phyloP scores from a whole-genome alignment of 2,329 filamentous ascomycete genomes.

The Emergomyces africanus region DNA sequence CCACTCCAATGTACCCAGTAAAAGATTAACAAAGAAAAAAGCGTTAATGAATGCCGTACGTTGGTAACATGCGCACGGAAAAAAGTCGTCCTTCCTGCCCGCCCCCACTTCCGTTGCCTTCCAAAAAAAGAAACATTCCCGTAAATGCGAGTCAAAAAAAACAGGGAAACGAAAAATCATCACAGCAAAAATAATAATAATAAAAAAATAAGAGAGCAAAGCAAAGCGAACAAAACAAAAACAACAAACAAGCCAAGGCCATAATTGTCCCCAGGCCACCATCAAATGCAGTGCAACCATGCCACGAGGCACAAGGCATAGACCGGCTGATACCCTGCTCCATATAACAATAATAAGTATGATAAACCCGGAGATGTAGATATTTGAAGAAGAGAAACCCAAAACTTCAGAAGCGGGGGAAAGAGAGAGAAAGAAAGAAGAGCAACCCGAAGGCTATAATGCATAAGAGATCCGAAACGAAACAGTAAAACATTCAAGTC shows the following conservation, averaged over 20 bases:
- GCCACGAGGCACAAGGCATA: background rate
- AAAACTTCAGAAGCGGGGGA: background rate
- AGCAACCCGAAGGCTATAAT: background rate
- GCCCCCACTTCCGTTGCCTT: background rate
- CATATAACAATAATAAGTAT: background rate
- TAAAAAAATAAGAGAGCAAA: background rate
- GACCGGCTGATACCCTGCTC: constrained; percentile 1
- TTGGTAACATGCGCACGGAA: background rate
- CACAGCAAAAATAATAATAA: too few relatives aligned
- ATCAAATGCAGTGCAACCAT: constrained; percentile 3
- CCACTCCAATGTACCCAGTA: background rate
- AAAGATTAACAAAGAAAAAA: background rate
- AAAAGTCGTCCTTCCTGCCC: background rate
- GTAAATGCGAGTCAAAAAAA: background rate
- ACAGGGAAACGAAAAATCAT: background rate
- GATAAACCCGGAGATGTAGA: background rate
- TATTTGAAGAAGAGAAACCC: background rate
- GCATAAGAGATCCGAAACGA: background rate
- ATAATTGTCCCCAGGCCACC: background rate
- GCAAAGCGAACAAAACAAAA: background rate
- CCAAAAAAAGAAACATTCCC: background rate
- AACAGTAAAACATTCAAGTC: background rate
- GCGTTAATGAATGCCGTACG: background rate
- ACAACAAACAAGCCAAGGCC: background rate
- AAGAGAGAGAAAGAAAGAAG: background rate